Base-by-base conservation (phyloP, 345 rosid species). In the Hevea brasiliensis region DNA sequence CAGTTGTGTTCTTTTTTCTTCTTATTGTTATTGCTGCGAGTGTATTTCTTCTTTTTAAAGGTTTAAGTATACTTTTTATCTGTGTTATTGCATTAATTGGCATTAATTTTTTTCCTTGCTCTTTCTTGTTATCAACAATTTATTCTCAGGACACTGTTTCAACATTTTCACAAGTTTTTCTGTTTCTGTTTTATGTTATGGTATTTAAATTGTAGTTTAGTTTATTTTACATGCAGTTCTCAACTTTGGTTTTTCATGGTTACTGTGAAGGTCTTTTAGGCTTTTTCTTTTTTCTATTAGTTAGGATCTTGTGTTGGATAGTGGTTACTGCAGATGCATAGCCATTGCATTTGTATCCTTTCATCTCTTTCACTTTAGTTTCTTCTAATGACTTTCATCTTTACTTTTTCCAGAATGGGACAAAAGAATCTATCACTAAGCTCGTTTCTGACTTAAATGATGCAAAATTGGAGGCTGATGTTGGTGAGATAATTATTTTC, bases 381-480 rank as follows among this genome's bases (percentile, higher is more conserved):
- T 71, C 23, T 62, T 68, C 50, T 66, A 27, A 61, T 65, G 61
- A 37, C 60, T 63, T 76, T 40, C 44, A n/a, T 37, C 27, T 53
- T 54, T 70, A 40, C 57, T 67, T 56, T 50, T 6, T 77, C 18
- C 76, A 95, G 99, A 95, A 95, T 78, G 98, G 99, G 74, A 91
- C 97, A 51, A 95, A 91, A 74, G 94, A 95, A 70, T 87, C 98
- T 77, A 91, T 92, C 66, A 79, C 77, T 54, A 95, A 92, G 90
- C 97, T 95, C 79, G 87, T 95, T 77, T 84, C 94, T 59, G 99
- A 95, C 79, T 84, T 95, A 85, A 95, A 92, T 84, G 79, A 66
- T 73, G 90, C 93, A 14, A 87, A 81, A 68, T 82, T 92, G 93
- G 99, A 92, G 87, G 53, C 86, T 64, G 96, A 95, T 86, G 99